Evolutionary conservation across 1,284 basidiomycete species (phyloP), one percentile per base, ranked within the genome.

Genomic region (Ustilago esculenta): DNA sequence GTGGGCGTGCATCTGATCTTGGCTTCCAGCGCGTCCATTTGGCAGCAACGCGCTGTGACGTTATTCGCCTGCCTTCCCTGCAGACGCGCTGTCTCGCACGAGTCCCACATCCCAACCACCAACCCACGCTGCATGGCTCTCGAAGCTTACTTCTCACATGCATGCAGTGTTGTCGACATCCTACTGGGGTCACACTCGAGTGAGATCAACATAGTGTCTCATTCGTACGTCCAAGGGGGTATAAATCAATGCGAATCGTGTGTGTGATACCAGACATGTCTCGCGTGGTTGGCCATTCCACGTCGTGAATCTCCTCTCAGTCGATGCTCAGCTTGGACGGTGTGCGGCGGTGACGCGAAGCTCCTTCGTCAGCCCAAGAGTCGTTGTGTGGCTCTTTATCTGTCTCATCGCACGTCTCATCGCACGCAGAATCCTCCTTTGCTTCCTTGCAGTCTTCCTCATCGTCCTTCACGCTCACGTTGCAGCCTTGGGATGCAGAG

Each of bases 301-400:
- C 20, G 18, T 40, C 37, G 21, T 40, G 17, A 40, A 23, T 17
- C 12, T 6, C 42, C 17, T 46, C 23, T 41, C 37, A 54, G 18
- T 65, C 61, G 18, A 58, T 58, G 25, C 61, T 58, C 5, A 53
- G 21, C 42, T 58, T 65, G 21, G 61, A 65, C 4, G 50, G 32
- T 8, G 54, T 54, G 6, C 61, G 35, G 6, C 41, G 36, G n/a
- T 65, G 61, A 18, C 37, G 45, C 14, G 52, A 56, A 29, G 51
- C 42, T 4, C 14, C n/a, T 3, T 20, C 21, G 29, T 45, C 51
- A 9, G 24, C 41, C 14, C 41, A 43, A 9, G 17, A 10, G 10
- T 30, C 30, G 35, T 8, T 45, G n/a, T 4, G 17, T 14, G 10
- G 15, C 20, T 20, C 40, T 10, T 35, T n/a, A 10, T 48, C 46